Conservation (phyloP, 306 rosid genomes). For the Fagus sylvatica region DNA sequence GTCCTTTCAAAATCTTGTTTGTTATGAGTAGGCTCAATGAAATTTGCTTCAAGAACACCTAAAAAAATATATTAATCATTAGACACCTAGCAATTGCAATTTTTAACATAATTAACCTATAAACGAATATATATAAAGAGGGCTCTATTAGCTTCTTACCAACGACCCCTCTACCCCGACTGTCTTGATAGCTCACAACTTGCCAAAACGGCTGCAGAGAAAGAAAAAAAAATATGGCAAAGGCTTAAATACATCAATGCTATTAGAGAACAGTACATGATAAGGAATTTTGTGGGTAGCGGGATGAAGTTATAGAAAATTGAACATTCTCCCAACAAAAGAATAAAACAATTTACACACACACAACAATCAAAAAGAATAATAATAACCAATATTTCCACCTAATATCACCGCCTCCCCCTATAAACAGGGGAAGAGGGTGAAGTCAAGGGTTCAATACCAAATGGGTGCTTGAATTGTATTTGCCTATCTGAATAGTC, state of each 20-base stretch:
- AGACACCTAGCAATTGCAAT: conserved; percentile 6
- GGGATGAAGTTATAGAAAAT: neutral
- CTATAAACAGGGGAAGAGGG: neutral
- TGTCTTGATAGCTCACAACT: conserved; percentile 63
- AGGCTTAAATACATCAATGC: neutral
- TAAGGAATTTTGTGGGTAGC: neutral
- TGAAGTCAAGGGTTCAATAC: neutral
- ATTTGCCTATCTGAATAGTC: neutral
- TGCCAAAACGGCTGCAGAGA: conserved; percentile 87
- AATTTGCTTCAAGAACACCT: conserved; percentile 91
- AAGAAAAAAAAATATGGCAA: conserved; percentile 21
- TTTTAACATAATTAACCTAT: conserved; percentile 5
- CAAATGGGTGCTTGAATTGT: neutral
- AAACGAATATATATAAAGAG: conserved; percentile 8
- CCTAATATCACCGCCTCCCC: neutral
- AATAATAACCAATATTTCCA: neutral
- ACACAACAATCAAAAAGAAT: no score
- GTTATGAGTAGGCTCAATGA: conserved; percentile 84
- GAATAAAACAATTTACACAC: neutral
- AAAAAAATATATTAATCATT: conserved; percentile 26
- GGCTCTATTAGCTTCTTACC: conserved; percentile 53
- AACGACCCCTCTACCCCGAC: conserved; percentile 85
- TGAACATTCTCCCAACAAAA: neutral
- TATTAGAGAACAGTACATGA: neutral
- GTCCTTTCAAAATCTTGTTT: conserved; percentile 98